Evolutionary conservation across 176 grass and related monocot species (phyloP).

Genomic region (Phoenix roebelenii): DNA sequence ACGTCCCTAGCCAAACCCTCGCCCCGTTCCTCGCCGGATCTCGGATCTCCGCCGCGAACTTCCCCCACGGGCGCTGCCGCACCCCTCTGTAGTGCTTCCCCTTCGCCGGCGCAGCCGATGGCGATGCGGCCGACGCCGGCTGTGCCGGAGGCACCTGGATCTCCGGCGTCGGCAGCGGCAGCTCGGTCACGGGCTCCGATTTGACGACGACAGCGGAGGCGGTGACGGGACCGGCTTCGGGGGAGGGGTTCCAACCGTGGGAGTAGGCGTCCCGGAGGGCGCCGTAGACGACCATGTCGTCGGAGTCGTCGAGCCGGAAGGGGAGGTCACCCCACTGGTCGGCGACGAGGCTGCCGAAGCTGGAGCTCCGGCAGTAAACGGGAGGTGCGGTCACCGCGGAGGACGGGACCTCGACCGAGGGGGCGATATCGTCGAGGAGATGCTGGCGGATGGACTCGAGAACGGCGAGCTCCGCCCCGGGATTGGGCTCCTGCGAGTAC

Average conservation of each 20-base stretch:
- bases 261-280: conserved; percentile 64
- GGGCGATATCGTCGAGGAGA: conserved; percentile 44
- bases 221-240: not conserved
- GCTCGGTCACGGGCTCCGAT: conserved; percentile 16
- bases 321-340: conserved; percentile 59
- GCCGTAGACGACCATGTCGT: conserved; percentile 87
- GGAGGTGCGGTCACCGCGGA: not conserved
- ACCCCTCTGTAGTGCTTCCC: conserved; percentile 78
- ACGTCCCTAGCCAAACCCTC: conserved; percentile 90
- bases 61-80: conserved; percentile 92
- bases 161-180: conserved; percentile 10
- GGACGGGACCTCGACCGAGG: not conserved
- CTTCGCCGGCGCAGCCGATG: conserved; percentile 16
- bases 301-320: conserved; percentile 68
- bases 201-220: too few relatives aligned
- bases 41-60: conserved; percentile 95
- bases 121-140: not conserved
- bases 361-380: conserved; percentile 24
- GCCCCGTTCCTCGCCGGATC: conserved; percentile 95
- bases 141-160: conserved; percentile 4
- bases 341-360: conserved; percentile 71
- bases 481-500: not conserved
- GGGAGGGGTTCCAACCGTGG: conserved; percentile 45
- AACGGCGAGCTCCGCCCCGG: conserved; percentile 10
- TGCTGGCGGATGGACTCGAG: conserved; percentile 45